Percentiles rank a stretch among this genome's conserved stretches.
Conservation (phyloP, 2,329 filamentous ascomycete genomes). For the Cladophialophora exuberans region DNA sequence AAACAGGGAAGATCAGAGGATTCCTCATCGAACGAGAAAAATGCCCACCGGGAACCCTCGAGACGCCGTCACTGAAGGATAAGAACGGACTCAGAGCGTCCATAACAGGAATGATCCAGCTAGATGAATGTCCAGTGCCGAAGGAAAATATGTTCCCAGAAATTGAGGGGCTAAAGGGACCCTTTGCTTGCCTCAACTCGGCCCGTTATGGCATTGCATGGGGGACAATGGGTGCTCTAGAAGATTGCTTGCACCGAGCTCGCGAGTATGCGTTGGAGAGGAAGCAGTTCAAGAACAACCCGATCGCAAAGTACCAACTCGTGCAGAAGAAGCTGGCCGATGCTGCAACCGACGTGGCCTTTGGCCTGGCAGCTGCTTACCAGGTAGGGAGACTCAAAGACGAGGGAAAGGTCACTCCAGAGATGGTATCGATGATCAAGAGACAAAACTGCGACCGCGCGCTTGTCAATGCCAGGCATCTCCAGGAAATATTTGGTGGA, state of each 20-base stretch:
- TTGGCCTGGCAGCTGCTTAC: slow-evolving; percentile 83
- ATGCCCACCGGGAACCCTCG: slow-evolving; percentile 84
- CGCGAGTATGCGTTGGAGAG: slow-evolving; percentile 88
- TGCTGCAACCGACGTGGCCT: slow-evolving; percentile 86
- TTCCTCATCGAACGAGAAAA: slow-evolving; percentile 85
- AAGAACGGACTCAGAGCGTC: slow-evolving; percentile 93
- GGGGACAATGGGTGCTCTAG: slow-evolving; percentile 89
- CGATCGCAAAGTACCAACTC: slow-evolving; percentile 92
- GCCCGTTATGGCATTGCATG: slow-evolving; percentile 92
- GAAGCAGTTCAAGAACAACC: slow-evolving; percentile 95
- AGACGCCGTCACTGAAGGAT: slow-evolving; percentile 89
- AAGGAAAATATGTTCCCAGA: slow-evolving; percentile 92
- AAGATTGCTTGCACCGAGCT: slow-evolving; percentile 83
- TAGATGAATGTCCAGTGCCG: slow-evolving; percentile 87
- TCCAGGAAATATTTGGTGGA: slow-evolving; percentile 96
- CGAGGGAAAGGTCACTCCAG: slow-evolving; percentile 80
- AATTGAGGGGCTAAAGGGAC: slow-evolving; percentile 82
- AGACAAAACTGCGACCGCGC: slow-evolving; percentile 95
- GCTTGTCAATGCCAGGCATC: slow-evolving; percentile 72
- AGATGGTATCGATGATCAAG: slow-evolving; percentile 98
- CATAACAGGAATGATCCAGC: slow-evolving; percentile 96
- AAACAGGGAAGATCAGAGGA: slow-evolving; percentile 90
- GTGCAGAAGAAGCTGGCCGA: slow-evolving; percentile 98
- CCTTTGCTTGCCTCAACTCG: slow-evolving; percentile 92
- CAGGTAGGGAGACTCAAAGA: slow-evolving; percentile 95